phyloP scores from a whole-genome alignment of 106 monocot species.

The Acorus gramineus region DNA sequence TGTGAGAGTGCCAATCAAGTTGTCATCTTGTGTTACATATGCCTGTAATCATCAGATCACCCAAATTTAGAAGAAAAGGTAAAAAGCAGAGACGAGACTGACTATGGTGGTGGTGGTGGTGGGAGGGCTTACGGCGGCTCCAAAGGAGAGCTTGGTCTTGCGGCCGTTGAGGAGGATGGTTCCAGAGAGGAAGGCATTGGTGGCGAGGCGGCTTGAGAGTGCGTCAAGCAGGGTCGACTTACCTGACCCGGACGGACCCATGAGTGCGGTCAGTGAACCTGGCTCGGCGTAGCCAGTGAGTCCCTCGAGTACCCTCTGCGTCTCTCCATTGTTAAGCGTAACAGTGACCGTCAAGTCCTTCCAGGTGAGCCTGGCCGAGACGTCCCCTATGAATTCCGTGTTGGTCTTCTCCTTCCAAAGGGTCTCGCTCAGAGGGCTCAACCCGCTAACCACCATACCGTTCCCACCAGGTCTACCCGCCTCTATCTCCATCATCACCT shows the following conservation, averaged over 20 bases:
- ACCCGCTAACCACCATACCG: conserved; percentile 21
- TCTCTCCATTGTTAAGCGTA: conserved; percentile 31
- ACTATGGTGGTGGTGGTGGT: no score
- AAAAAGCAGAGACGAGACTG: no score
- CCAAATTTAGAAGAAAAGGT: no score
- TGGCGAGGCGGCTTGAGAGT: conserved; percentile 43
- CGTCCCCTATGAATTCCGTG: conserved; percentile 36
- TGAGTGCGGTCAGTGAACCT: conserved; percentile 49
- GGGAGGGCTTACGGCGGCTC: conserved; percentile 38
- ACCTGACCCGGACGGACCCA: conserved; percentile 81
- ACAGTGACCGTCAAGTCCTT: conserved; percentile 64
- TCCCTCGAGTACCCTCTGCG: conserved; percentile 40
- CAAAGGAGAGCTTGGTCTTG: conserved; percentile 65
- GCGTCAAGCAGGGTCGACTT: conserved; percentile 73
- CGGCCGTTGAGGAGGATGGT: conserved; percentile 50
- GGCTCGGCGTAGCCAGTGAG: conserved; percentile 72
- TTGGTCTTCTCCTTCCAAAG: conserved; percentile 61
- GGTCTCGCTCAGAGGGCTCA: conserved; percentile 71
- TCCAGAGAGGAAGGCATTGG: conserved; percentile 63
- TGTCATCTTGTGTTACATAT: conserved; percentile 88
- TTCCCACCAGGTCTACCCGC: conserved; percentile 43
- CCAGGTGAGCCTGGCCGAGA: conserved; percentile 63
- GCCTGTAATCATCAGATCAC: conserved; percentile 23
- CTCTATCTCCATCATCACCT: conserved; percentile 71
- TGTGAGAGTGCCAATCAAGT: conserved; percentile 70